Evolutionary conservation across 768 basidiomycete genomes (phyloP), one percentile per base, ranked within the genome.

Genomic region (Calvatia gigantea): DNA sequence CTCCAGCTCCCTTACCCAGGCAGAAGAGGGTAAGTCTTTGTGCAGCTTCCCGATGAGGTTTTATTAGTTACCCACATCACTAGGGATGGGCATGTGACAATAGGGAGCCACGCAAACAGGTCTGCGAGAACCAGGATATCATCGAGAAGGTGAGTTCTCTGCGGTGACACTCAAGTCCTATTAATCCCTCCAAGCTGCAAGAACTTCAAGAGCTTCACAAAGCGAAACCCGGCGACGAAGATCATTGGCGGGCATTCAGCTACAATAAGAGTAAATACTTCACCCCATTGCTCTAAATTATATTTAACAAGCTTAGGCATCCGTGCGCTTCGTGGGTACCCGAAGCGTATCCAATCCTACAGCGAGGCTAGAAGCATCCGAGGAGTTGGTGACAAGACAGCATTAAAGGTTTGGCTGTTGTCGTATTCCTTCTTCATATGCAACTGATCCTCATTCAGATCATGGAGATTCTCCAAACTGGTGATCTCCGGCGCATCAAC

Each of bases 401-500:
- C 88, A 3, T 64, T 72, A 25, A 93, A 94, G 78, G 91, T 69
- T 61, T n/a, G 32, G 44, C 17, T 19, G 9, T 11, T 15, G 9
- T 7, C 39, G 39, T 55, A 17, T 11, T 23, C 47, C 19, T 21
- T 33, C 14, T 35, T 23, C 23, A 33, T 23, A 50, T 21, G 33
- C n/a, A n/a, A n/a, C 17, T 38, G 41, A 48, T 33, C 0, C 25
- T 55, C 47, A 25, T 57, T 27, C 54, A 92, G 91, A 90, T 93
- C 50, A 83, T 83, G 76, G 91, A 94, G 67, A 91, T 94, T 27
- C 62, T 92, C 23, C 65, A 84, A 55, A 92, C 91, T 0, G 91
- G 91, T 0, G 71, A 78, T n/a, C 73, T 92, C 28, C 75, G 75
- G 19, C 81, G 91, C 14, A 85, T 94, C 53, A 70, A 69, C 31